Conservation (phyloP, 257 asterid species). For the Cruciata laevipes region DNA sequence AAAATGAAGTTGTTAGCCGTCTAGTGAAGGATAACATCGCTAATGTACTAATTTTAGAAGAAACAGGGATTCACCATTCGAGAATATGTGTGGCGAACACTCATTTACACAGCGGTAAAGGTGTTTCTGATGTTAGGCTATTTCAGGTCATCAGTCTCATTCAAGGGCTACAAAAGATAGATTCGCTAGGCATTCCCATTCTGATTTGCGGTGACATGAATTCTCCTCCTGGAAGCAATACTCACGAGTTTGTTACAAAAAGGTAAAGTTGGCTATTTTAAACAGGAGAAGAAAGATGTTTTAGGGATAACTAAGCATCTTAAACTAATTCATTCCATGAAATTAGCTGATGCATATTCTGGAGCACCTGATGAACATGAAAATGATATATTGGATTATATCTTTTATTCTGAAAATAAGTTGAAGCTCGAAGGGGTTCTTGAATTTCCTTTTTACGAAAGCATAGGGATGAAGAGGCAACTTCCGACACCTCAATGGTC, state of each 20-base stretch:
- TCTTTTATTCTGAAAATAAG: constrained; percentile 6
- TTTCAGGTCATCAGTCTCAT: constrained; percentile 4
- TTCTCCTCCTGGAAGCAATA: constrained; percentile 9
- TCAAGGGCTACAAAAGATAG: background rate
- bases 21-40: background rate
- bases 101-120: background rate
- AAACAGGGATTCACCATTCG: background rate
- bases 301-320: constrained; percentile 2
- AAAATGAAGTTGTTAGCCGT: background rate
- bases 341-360: constrained; percentile 4
- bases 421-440: constrained; percentile 12
- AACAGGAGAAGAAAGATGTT: constrained; percentile 6
- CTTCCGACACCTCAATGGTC: constrained; percentile 15
- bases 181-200: constrained; percentile 7
- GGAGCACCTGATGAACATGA: background rate
- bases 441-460: background rate
- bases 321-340: background rate
- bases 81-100: constrained; percentile 7
- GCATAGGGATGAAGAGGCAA: background rate
- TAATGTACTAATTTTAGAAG: background rate
- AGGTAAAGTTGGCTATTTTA: constrained; percentile 6
- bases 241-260: background rate
- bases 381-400: constrained; percentile 5
- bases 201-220: constrained; percentile 4
- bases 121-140: background rate